Evolutionary conservation across 208 protist species (phyloP), one percentile per base, ranked within the genome.

Genomic region (Leishmania braziliensis): DNA sequence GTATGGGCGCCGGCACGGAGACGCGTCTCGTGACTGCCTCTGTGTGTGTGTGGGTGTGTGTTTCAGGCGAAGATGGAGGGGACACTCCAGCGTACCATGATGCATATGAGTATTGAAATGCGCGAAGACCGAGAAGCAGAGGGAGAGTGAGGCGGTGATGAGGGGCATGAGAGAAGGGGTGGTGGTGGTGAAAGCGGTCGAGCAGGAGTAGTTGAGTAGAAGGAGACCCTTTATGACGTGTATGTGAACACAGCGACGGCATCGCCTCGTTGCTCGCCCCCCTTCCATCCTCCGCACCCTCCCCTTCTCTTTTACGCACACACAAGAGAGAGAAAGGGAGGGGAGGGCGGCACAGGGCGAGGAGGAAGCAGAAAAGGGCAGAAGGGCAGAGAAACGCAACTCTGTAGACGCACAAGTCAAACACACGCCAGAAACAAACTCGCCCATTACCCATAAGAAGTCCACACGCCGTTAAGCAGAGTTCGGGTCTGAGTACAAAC

Each of bases 401-500:
- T 36, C 26, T 20, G 14, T 36, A 39, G 14, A 16, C 33, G 12
- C 51, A 75, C 66, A 48, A 0, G 43, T 46, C 33, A 2, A 18
- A 36, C 70, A 75, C 70, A 75, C 68, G 33, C 43, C 43, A 46
- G 43, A 58, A 16, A 53, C 69, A 74, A 12, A 56, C 68, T 39
- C 43, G 56, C 18, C 18, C 69, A 78, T 33, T 50, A 6, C 36
- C 26, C 39, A n/a, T 33, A n/a, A 33, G 9, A 23, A 73, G n/a
- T 29, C 69, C 14, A 33, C 6, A 46, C 39, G 10, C 46, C 62
- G 3, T 74, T 51, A 83, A 20, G 63, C 51, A 4, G 78, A 78
- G 53, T 90, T 78, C 39, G 89, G 89, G 16, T 89, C 85, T 1
- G 86, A 84, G 83, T 95, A 97, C 39, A 86, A 79, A n/a, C 92